Evolutionary conservation across 805 yeast genomes (phyloP), one percentile per base, ranked within the genome.

Genomic region (Yarrowia sp.): DNA sequence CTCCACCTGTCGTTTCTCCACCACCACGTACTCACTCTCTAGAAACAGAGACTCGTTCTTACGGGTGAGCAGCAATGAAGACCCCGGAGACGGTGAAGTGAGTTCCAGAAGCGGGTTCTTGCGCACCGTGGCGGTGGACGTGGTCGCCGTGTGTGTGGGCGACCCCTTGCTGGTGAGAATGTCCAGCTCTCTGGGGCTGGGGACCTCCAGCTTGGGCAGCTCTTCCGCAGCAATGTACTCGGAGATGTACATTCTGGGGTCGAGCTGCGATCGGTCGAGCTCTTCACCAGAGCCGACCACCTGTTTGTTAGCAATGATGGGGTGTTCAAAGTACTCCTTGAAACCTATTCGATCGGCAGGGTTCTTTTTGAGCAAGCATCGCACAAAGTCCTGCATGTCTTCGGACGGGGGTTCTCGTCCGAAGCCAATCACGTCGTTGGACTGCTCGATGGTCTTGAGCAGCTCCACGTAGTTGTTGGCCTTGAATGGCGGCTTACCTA

Each of bases 401-500:
- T 80, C 84, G 0, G 90, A 86, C 43, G 83, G 80, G 3, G 98
- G 97, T 10, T 58, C 42, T n/a, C 51, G 17, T 9, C 64, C 51
- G 73, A 93, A 92, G 33, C 82, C 78, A 47, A 95, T 91, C 61
- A 79, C 80, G 76, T 92, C 96, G 68, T 88, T 87, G 1, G 90
- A 83, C 71, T 84, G 85, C 73, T 92, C 96, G 69, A 95, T 95
- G 72, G 87, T 90, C 75, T 89, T 87, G 72, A 90, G 82, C 65
- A 95, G 81, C 73, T 93, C 98, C 67, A 95, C 86, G 74, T 93
- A 98, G 73, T 95, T 95, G 4, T 89, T 85, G 3, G 99, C 98
- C 69, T 89, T 86, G 75, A 92, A 95, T 0, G 99, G 99, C 1
- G 99, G 97, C 75, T 84, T 88, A n/a, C 98, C 98, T 35, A 90